A percentile compares a stretch with the other conserved stretches of the same genome.
phyloP scores from a whole-genome alignment of 495 filamentous ascomycete species.

The Sphaerosporella brunnea region DNA sequence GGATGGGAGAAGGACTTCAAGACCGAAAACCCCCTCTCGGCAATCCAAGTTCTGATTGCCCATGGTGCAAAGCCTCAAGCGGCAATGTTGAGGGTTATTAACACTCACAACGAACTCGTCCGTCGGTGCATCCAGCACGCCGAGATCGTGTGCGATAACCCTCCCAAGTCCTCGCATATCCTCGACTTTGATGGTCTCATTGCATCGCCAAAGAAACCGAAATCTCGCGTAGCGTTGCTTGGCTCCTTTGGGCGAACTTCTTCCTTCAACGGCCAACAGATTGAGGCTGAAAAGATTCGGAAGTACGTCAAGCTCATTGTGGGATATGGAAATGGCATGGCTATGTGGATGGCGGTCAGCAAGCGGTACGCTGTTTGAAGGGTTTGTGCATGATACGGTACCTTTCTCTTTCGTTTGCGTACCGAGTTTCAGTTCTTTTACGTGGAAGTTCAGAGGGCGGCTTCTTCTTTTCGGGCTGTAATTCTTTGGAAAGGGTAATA shows the following conservation, averaged over 20 bases:
- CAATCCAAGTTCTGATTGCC: slow-evolving; percentile 18
- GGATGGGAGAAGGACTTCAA: slow-evolving; percentile 24
- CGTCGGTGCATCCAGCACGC: slow-evolving; percentile 3
- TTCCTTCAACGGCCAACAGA: neutral
- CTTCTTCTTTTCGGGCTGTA: too few relatives aligned
- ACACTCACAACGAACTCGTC: slow-evolving; percentile 22
- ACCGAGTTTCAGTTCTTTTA: too few relatives aligned
- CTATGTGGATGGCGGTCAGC: slow-evolving; percentile 23
- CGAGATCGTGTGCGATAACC: slow-evolving; percentile 1
- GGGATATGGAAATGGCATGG: slow-evolving; percentile 24
- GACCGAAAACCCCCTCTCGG: slow-evolving; percentile 15
- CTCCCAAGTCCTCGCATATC: neutral
- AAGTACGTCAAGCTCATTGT: slow-evolving; percentile 18
- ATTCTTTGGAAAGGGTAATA: too few relatives aligned
- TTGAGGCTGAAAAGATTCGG: slow-evolving; percentile 8
- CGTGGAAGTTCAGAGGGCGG: too few relatives aligned
- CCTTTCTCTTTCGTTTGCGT: too few relatives aligned
- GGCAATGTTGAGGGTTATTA: slow-evolving; percentile 15
- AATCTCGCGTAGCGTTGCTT: neutral
- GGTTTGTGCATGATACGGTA: too few relatives aligned
- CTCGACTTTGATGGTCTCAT: neutral
- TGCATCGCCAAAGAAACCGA: neutral
- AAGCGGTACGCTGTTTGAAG: slow-evolving; percentile 20
- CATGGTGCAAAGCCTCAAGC: slow-evolving; percentile 6
- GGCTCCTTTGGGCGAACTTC: neutral